Conservation (phyloP, 1,284 basidiomycete genomes). For the Volvariella surrecta region DNA sequence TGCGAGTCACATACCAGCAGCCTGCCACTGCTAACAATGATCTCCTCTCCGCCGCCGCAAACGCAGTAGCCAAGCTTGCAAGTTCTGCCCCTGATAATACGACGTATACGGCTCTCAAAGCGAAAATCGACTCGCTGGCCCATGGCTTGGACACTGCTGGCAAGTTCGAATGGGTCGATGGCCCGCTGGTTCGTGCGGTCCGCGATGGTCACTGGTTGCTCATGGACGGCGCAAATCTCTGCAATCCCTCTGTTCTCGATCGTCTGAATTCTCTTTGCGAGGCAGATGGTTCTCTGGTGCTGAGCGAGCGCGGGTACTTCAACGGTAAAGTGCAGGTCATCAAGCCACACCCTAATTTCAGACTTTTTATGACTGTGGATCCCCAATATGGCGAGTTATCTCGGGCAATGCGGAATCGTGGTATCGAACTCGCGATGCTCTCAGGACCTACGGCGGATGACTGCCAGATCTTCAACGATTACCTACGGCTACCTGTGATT, state of each 20-base stretch:
- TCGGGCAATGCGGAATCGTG: constrained; percentile 97
- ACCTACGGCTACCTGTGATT: constrained; percentile 36
- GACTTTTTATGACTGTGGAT: constrained; percentile 93
- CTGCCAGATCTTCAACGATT: constrained; percentile 31
- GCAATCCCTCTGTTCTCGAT: constrained; percentile 93
- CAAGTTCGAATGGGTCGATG: constrained; percentile 94
- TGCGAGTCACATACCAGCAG: background rate
- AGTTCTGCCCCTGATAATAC: background rate
- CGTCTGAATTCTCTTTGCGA: constrained; percentile 97
- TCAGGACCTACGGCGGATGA: constrained; percentile 35
- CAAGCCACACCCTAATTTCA: constrained; percentile 82
- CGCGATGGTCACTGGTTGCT: constrained; percentile 86
- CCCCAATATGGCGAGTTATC: constrained; percentile 91
- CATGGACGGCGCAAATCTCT: constrained; percentile 91
- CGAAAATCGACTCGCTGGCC: constrained; percentile 16
- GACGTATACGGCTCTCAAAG: constrained; percentile 8
- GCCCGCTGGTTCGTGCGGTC: constrained; percentile 86
- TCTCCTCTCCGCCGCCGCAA: constrained; percentile 1
- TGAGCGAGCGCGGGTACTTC: constrained; percentile 88
- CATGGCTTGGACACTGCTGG: constrained; percentile 27
- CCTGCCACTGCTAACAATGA: background rate
- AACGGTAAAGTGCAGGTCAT: constrained; percentile 71
- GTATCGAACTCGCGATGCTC: constrained; percentile 73
- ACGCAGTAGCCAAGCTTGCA: constrained; percentile 5
- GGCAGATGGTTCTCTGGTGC: constrained; percentile 67